Conservation (phyloP, 805 yeast species). For the Yarrowia sp. region DNA sequence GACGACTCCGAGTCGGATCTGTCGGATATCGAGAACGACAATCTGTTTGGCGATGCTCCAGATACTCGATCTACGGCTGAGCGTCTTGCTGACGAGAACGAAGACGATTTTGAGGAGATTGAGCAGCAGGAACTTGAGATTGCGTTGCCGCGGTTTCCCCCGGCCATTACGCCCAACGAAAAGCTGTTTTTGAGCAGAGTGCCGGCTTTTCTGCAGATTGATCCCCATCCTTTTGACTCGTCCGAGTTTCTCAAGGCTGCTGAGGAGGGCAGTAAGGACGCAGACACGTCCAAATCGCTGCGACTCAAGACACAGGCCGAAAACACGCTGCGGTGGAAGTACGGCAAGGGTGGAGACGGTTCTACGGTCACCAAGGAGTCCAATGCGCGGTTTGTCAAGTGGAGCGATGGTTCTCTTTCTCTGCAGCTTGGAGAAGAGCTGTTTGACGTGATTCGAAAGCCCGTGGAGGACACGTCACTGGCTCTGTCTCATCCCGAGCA, state of each 20-base stretch:
- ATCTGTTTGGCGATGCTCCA: slow-evolving; percentile 24
- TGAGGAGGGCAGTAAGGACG: slow-evolving; percentile 40
- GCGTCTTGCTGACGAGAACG: slow-evolving; percentile 27
- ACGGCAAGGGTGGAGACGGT: slow-evolving; percentile 67
- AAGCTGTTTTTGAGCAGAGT: slow-evolving; percentile 53
- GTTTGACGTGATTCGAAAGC: slow-evolving; percentile 66
- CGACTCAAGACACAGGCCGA: slow-evolving; percentile 56
- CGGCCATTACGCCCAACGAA: slow-evolving; percentile 34
- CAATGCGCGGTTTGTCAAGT: slow-evolving; percentile 82
- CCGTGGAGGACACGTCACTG: slow-evolving; percentile 66
- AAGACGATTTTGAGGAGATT: slow-evolving; percentile 31
- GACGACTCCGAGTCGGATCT: slow-evolving; percentile 1
- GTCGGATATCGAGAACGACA: slow-evolving; percentile 16
- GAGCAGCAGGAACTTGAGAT: slow-evolving; percentile 36
- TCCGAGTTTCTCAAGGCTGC: slow-evolving; percentile 53
- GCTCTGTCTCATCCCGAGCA: slow-evolving; percentile 67
- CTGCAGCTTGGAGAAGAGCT: slow-evolving; percentile 82
- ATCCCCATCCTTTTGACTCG: slow-evolving; percentile 86
- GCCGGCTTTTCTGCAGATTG: slow-evolving; percentile 79
- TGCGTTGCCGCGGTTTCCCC: slow-evolving; percentile 38
- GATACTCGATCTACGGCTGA: slow-evolving; percentile 20
- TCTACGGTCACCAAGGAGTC: slow-evolving; percentile 67
- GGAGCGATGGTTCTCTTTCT: slow-evolving; percentile 91
- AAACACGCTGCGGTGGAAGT: slow-evolving; percentile 93
- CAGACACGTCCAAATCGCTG: slow-evolving; percentile 38